Evolutionary conservation across 306 rosid species (phyloP).

Genomic region (Prunus dulcis): DNA sequence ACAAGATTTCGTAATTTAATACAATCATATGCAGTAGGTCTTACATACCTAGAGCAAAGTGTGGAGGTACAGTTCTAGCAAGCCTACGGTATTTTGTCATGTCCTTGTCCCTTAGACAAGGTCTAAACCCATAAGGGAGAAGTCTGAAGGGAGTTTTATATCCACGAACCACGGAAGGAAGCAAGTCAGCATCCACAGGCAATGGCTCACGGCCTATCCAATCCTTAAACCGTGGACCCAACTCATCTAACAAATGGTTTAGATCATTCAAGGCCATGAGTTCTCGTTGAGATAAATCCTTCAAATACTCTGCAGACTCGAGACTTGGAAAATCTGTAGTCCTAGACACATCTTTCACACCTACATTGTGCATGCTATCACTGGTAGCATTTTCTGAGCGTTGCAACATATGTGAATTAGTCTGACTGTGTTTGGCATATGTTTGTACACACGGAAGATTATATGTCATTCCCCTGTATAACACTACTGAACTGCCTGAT

Average conservation of each 20-base stretch:
- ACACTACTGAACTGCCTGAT: slow-evolving; percentile 78
- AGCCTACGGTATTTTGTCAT: slow-evolving; percentile 67
- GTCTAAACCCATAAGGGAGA: slow-evolving; percentile 69
- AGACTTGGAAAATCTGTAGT: slow-evolving; percentile 26
- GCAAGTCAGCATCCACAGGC: slow-evolving; percentile 92
- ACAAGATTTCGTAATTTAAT: slow-evolving; percentile 12
- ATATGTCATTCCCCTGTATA: slow-evolving; percentile 80
- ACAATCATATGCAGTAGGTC: slow-evolving; percentile 25
- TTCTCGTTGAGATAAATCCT: slow-evolving; percentile 55
- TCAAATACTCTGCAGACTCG: slow-evolving; percentile 40
- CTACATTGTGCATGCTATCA: slow-evolving; percentile 13
- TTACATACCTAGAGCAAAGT: slow-evolving; percentile 83
- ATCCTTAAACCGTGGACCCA: slow-evolving; percentile 84
- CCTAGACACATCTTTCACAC: slow-evolving; percentile 26
- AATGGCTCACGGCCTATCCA: slow-evolving; percentile 90
- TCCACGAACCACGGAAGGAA: slow-evolving; percentile 61
- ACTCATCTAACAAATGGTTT: slow-evolving; percentile 66
- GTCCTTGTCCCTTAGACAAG: slow-evolving; percentile 51
- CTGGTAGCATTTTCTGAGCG: slow-evolving; percentile 20
- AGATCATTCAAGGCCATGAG: slow-evolving; percentile 56
- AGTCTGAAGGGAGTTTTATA: slow-evolving; percentile 76
- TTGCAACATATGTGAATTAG: slow-evolving; percentile 17
- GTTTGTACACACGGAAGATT: slow-evolving; percentile 68
- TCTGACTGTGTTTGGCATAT: slow-evolving; percentile 29
- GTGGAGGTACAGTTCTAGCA: slow-evolving; percentile 80